Evolutionary conservation across 1,284 basidiomycete genomes (phyloP).

Genomic region (Vanrija sp.): DNA sequence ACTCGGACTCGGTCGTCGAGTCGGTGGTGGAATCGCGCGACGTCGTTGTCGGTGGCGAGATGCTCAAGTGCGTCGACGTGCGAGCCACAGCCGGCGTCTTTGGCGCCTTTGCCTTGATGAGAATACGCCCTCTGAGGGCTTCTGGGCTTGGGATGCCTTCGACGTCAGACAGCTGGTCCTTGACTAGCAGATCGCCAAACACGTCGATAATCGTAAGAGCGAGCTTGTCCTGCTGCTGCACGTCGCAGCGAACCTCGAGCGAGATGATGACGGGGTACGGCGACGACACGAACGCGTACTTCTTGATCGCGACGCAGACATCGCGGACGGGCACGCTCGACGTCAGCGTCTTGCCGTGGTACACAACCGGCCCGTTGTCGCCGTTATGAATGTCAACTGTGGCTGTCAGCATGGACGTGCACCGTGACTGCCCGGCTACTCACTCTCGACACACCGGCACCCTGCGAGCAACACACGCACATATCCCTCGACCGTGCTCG

Average conservation of each 20-base stretch:
- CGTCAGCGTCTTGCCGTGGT: slow-evolving; percentile 89
- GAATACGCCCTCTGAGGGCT: slow-evolving; percentile 69
- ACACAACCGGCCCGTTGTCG: slow-evolving; percentile 73
- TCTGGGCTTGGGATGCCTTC: slow-evolving; percentile 78
- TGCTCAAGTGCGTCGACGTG: neutral
- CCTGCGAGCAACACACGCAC: slow-evolving; percentile 85
- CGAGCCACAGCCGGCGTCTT: slow-evolving; percentile 1
- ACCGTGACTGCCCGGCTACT: slow-evolving; percentile 40
- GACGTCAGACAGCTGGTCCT: slow-evolving; percentile 53
- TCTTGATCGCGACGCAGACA: slow-evolving; percentile 78
- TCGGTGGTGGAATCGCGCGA: slow-evolving; percentile 19
- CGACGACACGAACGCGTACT: slow-evolving; percentile 89
- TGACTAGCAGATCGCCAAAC: slow-evolving; percentile 73
- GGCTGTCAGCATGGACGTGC: slow-evolving; percentile 5
- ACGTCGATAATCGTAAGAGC: slow-evolving; percentile 71
- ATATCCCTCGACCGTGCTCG: slow-evolving; percentile 92
- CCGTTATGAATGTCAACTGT: slow-evolving; percentile 93
- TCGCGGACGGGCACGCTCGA: slow-evolving; percentile 78
- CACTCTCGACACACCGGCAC: slow-evolving; percentile 87
- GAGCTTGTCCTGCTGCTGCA: slow-evolving; percentile 77
- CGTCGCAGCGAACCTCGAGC: slow-evolving; percentile 83
- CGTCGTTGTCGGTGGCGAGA: neutral
- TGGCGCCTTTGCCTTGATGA: slow-evolving; percentile 66
- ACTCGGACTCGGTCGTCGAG: slow-evolving; percentile 46
- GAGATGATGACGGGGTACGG: slow-evolving; percentile 94